Base-by-base conservation (phyloP, 2,329 filamentous ascomycete species). In the Aureobasidium sp. region DNA sequence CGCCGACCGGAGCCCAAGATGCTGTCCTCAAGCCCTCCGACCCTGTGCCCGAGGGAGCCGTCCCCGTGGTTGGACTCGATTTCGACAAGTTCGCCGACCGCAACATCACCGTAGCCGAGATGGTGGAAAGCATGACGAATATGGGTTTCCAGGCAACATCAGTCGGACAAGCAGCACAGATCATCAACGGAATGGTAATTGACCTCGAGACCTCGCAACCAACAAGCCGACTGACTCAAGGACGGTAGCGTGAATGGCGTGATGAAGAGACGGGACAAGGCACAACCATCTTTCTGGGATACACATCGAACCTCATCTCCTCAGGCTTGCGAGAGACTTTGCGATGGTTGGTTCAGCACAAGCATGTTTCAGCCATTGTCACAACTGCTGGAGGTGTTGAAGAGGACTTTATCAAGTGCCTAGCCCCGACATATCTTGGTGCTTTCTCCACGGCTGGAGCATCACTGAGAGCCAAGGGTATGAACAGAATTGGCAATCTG, bases 371-470 rank as follows among this genome's bases (percentile, higher is more conserved):
- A 0, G 89, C 88, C 67, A 90, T 99, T 69, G 94, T 99, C 64
- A 96, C 94, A 29, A 96, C 94, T 0, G 94, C 94, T 0, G 94
- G 94, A 48, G 94, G 94, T 55, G 85, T 99, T 58, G 94, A 99
- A 75, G 94, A 99, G 74, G 94, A 99, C 75, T 86, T 99, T 62
- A 99, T 99, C 82, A 99, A 99, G 78, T 99, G 94, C 69, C 86
- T 99, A 2, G 94, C 89, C 11, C 87, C 91, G 58, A 99, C 94
- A 0, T 99, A 97, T 75, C 86, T 97, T 71, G 90, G 91, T 48
- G 87, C 89, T 1, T 99, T 97, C 76, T 84, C 82, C 57, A 86
- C 90, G 0, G 77, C 83, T 0, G 94, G 94, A 15, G 87, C 89
- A 9, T 83, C 85, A 1, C 82, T 99, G 27, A 89, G 94, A 42